phyloP scores from a whole-genome alignment of 305 asterid genomes.

The Rubia peregrina region DNA sequence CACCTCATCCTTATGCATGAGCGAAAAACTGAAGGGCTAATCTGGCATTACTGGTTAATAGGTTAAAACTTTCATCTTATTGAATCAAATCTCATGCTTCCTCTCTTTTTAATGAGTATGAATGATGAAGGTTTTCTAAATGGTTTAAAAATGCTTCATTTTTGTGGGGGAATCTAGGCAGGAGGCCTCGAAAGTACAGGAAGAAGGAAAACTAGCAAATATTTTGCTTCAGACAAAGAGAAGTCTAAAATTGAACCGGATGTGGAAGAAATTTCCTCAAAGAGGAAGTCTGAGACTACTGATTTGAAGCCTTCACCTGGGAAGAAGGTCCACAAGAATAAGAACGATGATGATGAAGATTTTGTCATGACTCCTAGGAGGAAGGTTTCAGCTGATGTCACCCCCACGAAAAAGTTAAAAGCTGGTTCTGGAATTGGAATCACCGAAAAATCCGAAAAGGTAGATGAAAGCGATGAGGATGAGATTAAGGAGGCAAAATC shows the following conservation, averaged over 20 bases:
- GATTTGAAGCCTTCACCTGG: constrained; percentile 47
- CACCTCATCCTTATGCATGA: not conserved
- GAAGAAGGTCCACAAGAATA: constrained; percentile 51
- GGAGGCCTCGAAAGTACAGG: constrained; percentile 60
- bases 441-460: constrained; percentile 32
- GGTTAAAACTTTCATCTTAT: not conserved
- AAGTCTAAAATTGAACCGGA: constrained; percentile 46
- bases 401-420: constrained; percentile 69
- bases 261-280: constrained; percentile 45
- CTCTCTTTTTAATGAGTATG: not conserved
- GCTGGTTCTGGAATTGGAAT: constrained; percentile 62
- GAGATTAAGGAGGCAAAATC: constrained; percentile 37
- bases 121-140: not conserved
- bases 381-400: constrained; percentile 35
- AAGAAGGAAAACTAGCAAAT: constrained; percentile 90
- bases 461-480: constrained; percentile 59
- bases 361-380: constrained; percentile 47
- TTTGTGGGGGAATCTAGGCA: constrained; percentile 31
- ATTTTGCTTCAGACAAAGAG: constrained; percentile 54
- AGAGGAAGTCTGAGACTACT: constrained; percentile 49
- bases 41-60: not conserved
- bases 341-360: constrained; percentile 62
- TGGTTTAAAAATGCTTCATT: constrained; percentile 6
- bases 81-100: not conserved
- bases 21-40: not conserved